Evolutionary conservation across 495 filamentous ascomycete genomes (phyloP), one percentile per base, ranked within the genome.

Genomic region (Penicillium manginii): DNA sequence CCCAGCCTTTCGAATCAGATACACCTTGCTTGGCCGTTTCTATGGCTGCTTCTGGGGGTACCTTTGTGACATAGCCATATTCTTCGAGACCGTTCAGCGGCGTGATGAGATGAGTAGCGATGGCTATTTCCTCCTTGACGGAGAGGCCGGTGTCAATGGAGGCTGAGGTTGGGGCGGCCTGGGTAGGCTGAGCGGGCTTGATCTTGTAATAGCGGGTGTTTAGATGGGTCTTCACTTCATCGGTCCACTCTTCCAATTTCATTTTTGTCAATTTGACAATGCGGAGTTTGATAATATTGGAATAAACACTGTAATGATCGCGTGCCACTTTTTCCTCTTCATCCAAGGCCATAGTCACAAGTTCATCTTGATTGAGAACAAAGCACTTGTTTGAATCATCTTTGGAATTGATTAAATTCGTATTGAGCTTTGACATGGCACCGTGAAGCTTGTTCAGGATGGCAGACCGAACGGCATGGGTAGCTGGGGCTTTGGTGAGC

Each of bases 241-340:
- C 70, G 23, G 67, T 64, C 91, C 93, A 98, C 26, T 88, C 82
- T 12, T 78, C 77, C 9, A 83, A 54, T 10, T 69, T 78, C 86
- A 92, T 92, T 52, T 88, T 90, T 64, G 88, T 88, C 62, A 91
- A 84, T 19, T 76, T 75, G 52, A 88, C 75, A 57, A 97, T 91
- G 19, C 85, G 84, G 60, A 89, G 86, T 64, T 90, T 93, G 68
- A 98, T 85, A 9, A 91, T 72, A 66, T 93, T 94, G 3, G 79
- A 76, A 64, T 99, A 98, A 60, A 97, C 85, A 18, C 75, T 62
- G 0, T 80, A 75, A 54, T 85, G 85, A 12, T 86, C 83, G 8
- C 72, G 83, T 1, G 92, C 92, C 23, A 87, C 71, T 53, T 84
- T 86, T 65, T 96, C 87, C 72, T 99, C 94, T 53, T 92, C 86